Evolutionary conservation across 495 filamentous ascomycete genomes (phyloP).

Genomic region (Penicillium cinerascens): DNA sequence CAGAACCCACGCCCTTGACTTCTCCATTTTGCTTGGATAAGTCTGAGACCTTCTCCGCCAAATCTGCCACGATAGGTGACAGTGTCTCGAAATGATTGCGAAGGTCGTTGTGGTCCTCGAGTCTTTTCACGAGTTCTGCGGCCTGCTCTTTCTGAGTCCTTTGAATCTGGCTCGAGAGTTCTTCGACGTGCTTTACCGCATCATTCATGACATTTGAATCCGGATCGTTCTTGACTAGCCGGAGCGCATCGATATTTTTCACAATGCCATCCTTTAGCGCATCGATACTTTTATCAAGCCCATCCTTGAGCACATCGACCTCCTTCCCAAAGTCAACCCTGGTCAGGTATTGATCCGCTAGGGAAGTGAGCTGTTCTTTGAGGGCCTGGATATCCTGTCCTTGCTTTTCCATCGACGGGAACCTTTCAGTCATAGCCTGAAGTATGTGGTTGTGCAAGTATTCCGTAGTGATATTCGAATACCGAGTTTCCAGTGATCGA

Average conservation of each 20-base stretch:
- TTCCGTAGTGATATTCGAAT: conserved; percentile 32
- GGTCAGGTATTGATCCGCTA: neutral
- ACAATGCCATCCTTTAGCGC: neutral
- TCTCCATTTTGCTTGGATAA: neutral
- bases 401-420: conserved; percentile 19
- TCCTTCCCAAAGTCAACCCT: neutral
- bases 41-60: neutral
- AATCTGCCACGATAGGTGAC: neutral
- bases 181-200: neutral
- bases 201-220: neutral
- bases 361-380: neutral
- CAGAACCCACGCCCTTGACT: too few species aligned
- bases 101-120: neutral
- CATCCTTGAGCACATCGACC: neutral
- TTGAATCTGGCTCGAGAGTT: neutral
- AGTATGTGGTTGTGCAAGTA: conserved; percentile 33
- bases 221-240: neutral
- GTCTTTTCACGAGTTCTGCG: neutral
- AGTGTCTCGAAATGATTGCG: neutral
- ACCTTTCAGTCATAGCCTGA: conserved; percentile 36
- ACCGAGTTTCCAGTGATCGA: conserved; percentile 39
- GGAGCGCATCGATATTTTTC: neutral
- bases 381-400: neutral
- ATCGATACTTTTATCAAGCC: neutral
- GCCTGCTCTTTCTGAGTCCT: neutral